Evolutionary conservation across 169 alveolate species (phyloP), one percentile per base, ranked within the genome.

Genomic region (Amoebophrya sp.): DNA sequence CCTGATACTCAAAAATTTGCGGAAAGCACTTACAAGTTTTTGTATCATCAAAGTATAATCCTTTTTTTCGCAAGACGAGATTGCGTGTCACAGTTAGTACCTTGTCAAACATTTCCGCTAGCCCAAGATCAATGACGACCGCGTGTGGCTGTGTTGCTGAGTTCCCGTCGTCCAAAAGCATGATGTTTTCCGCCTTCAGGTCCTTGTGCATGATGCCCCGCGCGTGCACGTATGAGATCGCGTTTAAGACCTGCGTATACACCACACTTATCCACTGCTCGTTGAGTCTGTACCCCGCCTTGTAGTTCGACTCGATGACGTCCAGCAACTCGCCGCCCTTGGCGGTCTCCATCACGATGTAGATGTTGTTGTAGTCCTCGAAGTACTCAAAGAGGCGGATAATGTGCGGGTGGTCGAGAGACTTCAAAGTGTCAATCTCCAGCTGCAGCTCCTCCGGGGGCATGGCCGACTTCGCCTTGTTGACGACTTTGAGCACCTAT

Each of bases 321-420:
- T 95, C 95, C 94, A 95, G 93, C 33, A 95, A 94, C 83, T 95
- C 97, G 2, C 97, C 97, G 29, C 97, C 97, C 77, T 94, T 94
- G 89, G 96, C 94, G 77, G 92, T 94, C 93, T 95, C 97, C 94
- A 95, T 95, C 25, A 95, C 94, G 66, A 95, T 93, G 92, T 94
- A 95, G 92, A 95, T 93, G 77, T 94, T 92, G 90, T 95, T 92
- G 47, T 93, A 91, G 90, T 94, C 95, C 93, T 95, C 96, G 91
- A 94, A 94, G 1, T 94, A 89, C 91, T 95, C 97, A 47, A 93
- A 92, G n/a, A 95, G 90, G 90, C 92, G 92, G n/a, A 95, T 93
- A 53, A 95, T 95, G 94, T 95, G 95, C 40, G 96, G 96, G 90
- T 95, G 97, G 77, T 95, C 95, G 94, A 93, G 54, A n/a, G 55